Conservation (phyloP, 768 basidiomycete species). For the Myochromella boudieri region DNA sequence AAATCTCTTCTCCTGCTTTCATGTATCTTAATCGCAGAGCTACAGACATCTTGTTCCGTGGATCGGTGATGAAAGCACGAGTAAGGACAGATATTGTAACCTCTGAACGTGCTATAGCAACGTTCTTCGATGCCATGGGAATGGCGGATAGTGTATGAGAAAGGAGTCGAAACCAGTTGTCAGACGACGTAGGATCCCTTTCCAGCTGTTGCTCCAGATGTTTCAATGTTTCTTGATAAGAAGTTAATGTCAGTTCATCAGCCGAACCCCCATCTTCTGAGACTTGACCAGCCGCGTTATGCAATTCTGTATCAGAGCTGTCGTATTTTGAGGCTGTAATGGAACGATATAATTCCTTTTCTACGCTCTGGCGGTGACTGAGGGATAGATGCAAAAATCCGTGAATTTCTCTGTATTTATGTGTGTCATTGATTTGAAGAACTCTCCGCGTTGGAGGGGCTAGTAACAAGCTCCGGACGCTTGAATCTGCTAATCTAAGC, state of each 20-base stretch:
- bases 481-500: constrained; percentile 58
- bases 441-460: constrained; percentile 52
- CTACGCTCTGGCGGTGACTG: constrained; percentile 23
- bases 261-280: constrained; percentile 33
- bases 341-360: constrained; percentile 50
- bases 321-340: constrained; percentile 33
- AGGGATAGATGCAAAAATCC: constrained; percentile 65
- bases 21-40: constrained; percentile 63
- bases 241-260: constrained; percentile 39
- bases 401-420: constrained; percentile 62
- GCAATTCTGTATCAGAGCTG: constrained; percentile 24
- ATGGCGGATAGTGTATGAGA: constrained; percentile 62
- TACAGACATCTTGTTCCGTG: constrained; percentile 48
- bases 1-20: constrained; percentile 70
- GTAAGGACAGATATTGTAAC: constrained; percentile 66
- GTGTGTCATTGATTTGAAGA: constrained; percentile 31
- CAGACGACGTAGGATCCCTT: constrained; percentile 48
- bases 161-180: constrained; percentile 65
- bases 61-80: constrained; percentile 60
- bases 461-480: constrained; percentile 51
- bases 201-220: constrained; percentile 55
- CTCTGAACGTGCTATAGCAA: constrained; percentile 65
- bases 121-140: constrained; percentile 66
- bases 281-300: constrained; percentile 11
- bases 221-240: constrained; percentile 62